phyloP scores from a whole-genome alignment of 2,329 filamentous ascomycete genomes.

The Harringtonia aguacate region DNA sequence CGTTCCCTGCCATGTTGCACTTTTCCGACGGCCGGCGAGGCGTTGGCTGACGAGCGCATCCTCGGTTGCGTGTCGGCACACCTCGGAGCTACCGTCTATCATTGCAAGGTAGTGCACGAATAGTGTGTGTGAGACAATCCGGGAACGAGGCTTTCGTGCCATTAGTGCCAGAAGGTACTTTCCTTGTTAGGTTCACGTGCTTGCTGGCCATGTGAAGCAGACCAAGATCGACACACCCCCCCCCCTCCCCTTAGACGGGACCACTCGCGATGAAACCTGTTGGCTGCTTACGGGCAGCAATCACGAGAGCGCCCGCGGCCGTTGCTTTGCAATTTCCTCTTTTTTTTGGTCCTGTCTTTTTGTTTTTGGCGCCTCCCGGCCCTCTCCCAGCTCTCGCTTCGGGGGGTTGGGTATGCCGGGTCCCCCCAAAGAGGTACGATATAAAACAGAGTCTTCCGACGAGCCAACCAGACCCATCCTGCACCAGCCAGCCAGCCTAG shows the following conservation, averaged over 20 bases:
- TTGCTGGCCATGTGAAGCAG: too few species aligned
- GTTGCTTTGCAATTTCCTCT: conserved; percentile 1
- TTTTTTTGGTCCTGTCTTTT: conserved; percentile 1
- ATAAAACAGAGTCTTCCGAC: neutral
- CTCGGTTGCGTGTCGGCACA: neutral
- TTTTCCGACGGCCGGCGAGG: too few species aligned
- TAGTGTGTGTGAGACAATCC: neutral
- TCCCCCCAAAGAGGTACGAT: neutral
- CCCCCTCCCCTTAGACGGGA: too few species aligned
- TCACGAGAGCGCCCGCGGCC: neutral
- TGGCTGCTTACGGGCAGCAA: neutral
- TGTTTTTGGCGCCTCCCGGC: neutral
- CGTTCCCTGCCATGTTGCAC: too few species aligned
- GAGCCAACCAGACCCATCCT: neutral
- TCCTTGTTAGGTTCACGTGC: too few species aligned
- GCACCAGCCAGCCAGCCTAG: conserved; percentile 3
- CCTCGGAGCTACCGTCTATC: neutral
- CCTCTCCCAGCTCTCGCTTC: neutral
- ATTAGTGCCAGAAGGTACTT: too few species aligned
- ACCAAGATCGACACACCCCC: too few species aligned
- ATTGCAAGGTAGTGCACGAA: too few species aligned
- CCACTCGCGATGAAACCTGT: too few species aligned
- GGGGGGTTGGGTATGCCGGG: neutral
- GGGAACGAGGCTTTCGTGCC: too few species aligned
- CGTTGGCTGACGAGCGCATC: neutral